Conservation (phyloP, 2,329 filamentous ascomycete genomes). For the Paecilomyces sp. region DNA sequence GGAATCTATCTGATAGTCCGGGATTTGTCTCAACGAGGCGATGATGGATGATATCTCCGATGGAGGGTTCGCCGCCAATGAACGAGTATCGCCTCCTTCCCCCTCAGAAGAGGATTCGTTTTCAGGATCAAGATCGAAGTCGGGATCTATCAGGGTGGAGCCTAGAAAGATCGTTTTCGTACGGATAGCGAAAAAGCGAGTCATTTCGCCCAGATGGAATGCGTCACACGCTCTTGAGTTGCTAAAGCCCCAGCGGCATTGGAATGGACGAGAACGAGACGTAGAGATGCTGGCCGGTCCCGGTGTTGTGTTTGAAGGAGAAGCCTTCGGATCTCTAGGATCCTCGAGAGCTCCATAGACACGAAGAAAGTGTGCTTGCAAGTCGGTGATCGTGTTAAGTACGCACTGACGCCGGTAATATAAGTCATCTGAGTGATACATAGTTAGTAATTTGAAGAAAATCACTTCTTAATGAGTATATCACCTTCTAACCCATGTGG, state of each 20-base stretch:
- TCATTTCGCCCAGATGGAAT: constrained; percentile 39
- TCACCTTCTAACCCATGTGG: constrained; percentile 34
- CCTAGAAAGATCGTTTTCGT: constrained; percentile 36
- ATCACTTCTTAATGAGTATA: background rate
- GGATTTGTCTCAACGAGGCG: constrained; percentile 31
- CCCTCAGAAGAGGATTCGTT: constrained; percentile 5
- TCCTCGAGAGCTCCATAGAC: constrained; percentile 32
- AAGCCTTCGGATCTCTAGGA: constrained; percentile 9
- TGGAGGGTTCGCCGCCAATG: constrained; percentile 8
- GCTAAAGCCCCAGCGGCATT: constrained; percentile 35
- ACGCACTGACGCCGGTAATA: constrained; percentile 33
- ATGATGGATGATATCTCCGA: constrained; percentile 28
- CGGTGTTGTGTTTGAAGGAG: constrained; percentile 5
- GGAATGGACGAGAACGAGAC: constrained; percentile 19
- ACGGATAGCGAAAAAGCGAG: constrained; percentile 34
- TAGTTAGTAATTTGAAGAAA: background rate
- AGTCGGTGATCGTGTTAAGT: constrained; percentile 34
- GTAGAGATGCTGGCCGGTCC: constrained; percentile 10
- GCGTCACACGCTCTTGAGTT: constrained; percentile 37
- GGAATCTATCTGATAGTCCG: constrained; percentile 36
- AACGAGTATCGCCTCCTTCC: background rate
- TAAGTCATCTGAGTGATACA: constrained; percentile 31
- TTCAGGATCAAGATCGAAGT: constrained; percentile 17
- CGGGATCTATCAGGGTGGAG: constrained; percentile 30
- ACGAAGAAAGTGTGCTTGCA: constrained; percentile 36